A percentile compares a stretch with the other conserved stretches of the same genome.
Conservation (phyloP, 1,139 yeast genomes). For the Hyphopichia fennica region DNA sequence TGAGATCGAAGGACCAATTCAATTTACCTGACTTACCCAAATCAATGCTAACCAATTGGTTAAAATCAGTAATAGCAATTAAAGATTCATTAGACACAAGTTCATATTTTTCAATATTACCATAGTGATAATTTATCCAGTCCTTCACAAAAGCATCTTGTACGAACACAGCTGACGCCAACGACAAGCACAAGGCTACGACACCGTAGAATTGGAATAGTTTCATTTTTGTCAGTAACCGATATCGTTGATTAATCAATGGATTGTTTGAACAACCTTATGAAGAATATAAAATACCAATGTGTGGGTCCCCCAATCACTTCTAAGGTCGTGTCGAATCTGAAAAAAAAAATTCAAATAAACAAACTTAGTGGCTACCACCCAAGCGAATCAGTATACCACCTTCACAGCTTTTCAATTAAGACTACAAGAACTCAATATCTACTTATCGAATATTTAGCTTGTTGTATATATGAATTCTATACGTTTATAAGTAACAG, state of each 20-base stretch:
- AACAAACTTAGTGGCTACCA: too few relatives aligned
- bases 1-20: constrained; percentile 20
- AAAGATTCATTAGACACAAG: constrained; percentile 18
- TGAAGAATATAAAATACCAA: too few relatives aligned
- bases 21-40: constrained; percentile 8
- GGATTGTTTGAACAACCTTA: too few relatives aligned
- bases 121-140: constrained; percentile 24
- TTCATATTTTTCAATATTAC: constrained; percentile 13
- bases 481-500: background rate
- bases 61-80: constrained; percentile 25
- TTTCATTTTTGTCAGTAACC: constrained; percentile 2
- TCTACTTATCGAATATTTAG: too few relatives aligned
- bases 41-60: constrained; percentile 26
- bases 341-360: too few relatives aligned
- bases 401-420: too few relatives aligned
- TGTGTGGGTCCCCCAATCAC: too few relatives aligned
- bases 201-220: background rate
- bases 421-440: too few relatives aligned
- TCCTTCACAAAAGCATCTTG: constrained; percentile 43
- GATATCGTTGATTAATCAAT: too few relatives aligned
- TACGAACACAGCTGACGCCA: constrained; percentile 23
- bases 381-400: too few relatives aligned
- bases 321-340: too few relatives aligned
- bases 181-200: constrained; percentile 4
- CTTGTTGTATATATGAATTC: too few relatives aligned